phyloP scores from a whole-genome alignment of 2,329 filamentous ascomycete genomes.

The Cercospora beticola region DNA sequence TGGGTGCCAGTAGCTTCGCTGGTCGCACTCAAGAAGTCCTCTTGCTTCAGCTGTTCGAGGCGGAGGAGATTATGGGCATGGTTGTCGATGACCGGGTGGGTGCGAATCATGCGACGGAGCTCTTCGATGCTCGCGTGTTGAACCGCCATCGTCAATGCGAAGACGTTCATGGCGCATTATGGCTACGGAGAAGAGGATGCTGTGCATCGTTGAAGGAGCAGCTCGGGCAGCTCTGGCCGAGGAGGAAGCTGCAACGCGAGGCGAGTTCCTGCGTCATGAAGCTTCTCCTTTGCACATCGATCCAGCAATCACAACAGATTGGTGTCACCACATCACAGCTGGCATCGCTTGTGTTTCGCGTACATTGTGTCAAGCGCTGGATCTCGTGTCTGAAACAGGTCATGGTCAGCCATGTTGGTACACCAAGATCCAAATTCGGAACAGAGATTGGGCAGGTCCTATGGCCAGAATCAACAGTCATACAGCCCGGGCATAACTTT shows the following conservation, averaged over 20 bases:
- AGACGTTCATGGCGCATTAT: not conserved
- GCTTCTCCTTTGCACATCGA: not conserved
- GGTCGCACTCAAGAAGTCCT: constrained; percentile 62
- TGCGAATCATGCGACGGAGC: constrained; percentile 30
- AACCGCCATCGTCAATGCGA: constrained; percentile 7
- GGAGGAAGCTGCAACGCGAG: not conserved
- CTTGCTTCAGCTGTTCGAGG: constrained; percentile 48
- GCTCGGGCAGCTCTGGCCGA: not conserved
- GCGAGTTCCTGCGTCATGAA: not conserved
- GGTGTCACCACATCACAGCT: not conserved
- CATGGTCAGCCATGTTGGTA: not conserved
- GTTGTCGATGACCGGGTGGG: constrained; percentile 66
- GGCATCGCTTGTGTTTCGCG: not conserved
- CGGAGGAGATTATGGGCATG: constrained; percentile 70
- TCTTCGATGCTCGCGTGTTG: constrained; percentile 24
- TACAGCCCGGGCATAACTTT: not conserved
- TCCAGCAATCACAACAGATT: not conserved
- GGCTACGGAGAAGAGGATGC: not conserved
- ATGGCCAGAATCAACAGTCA: not conserved
- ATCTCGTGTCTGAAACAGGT: not conserved
- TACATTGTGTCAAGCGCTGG: not conserved
- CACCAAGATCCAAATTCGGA: not conserved
- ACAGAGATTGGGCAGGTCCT: not conserved
- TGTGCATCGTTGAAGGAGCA: not conserved
- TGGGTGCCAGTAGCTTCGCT: constrained; percentile 76